Evolutionary conservation across 176 grass and related monocot species (phyloP), one percentile per base, ranked within the genome.

Genomic region (Eleusine coracana): DNA sequence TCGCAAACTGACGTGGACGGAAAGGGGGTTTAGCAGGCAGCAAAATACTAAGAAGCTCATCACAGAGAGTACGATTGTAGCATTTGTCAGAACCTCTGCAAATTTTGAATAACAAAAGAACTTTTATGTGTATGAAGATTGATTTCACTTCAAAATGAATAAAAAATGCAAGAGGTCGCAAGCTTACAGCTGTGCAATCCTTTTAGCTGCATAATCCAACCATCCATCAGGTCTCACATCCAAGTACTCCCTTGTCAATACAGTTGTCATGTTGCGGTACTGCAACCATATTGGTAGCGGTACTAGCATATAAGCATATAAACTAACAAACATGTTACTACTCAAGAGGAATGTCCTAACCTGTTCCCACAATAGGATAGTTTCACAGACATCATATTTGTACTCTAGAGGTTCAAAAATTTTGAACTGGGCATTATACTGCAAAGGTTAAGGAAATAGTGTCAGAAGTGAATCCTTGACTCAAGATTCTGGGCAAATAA

Each of bases 181-280:
- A 87, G 75, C 90, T 91, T 91, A 98, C 96, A 98, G 84, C 86
- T 98, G 92, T 68, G 92, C 88, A 71, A 98, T 98, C 74, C 96
- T 95, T 93, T 95, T 91, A 38, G 92, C 90, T 54, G 96, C 92
- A 85, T 95, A 95, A 68, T 93, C 89, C 74, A 95, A 68, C 96
- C 96, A 98, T 78, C 96, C 96, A 86, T 92, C 91, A 55, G 96
- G 93, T 62, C 93, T 88, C 69, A 90, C 96, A 90, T 95, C 96
- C 79, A 98, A 80, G 70, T 98, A 98, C 81, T 98, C 92, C 91
- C 93, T 91, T 93, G 96, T 98, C 90, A 98, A 85, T 45, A 98
- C 91, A 70, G 96, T 98, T 5, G 91, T 98, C 93, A 93, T 95
- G 85, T 90, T 98, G 73, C 93, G 92, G 76, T 98, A 95, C 96